Conservation (phyloP, 164 flowering plant species). For the Magnolia kwangsiensis region DNA sequence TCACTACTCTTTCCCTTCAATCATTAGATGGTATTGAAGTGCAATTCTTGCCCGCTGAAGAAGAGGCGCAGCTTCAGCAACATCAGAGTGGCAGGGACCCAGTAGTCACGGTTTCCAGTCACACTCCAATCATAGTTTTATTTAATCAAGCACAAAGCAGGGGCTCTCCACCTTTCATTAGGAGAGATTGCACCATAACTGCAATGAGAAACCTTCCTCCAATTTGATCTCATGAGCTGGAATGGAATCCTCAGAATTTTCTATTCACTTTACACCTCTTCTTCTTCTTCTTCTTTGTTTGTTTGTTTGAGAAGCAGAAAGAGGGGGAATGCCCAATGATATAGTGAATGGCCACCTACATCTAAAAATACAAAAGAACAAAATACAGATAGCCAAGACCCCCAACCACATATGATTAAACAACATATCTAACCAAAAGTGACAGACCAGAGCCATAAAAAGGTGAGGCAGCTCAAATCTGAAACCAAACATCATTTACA, state of each 20-base stretch:
- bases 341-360: neutral
- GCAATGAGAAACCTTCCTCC: neutral
- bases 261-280: neutral
- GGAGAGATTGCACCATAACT: neutral
- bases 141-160: neutral
- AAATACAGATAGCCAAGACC: neutral
- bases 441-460: too few species aligned
- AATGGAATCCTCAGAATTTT: neutral
- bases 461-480: too few species aligned
- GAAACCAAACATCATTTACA: too few species aligned
- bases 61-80: too few species aligned
- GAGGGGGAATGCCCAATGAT: neutral
- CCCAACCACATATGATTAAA: too few species aligned
- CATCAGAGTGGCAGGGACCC: neutral
- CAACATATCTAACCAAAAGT: neutral
- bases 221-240: neutral
- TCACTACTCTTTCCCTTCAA: too few species aligned
- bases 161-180: neutral
- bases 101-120: neutral
- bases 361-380: neutral
- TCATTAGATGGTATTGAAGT: too few species aligned
- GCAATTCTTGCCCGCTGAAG: too few species aligned
- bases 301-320: neutral
- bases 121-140: neutral
- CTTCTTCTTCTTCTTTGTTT: neutral